phyloP scores from a whole-genome alignment of 345 rosid species.

The Microcos paniculata region DNA sequence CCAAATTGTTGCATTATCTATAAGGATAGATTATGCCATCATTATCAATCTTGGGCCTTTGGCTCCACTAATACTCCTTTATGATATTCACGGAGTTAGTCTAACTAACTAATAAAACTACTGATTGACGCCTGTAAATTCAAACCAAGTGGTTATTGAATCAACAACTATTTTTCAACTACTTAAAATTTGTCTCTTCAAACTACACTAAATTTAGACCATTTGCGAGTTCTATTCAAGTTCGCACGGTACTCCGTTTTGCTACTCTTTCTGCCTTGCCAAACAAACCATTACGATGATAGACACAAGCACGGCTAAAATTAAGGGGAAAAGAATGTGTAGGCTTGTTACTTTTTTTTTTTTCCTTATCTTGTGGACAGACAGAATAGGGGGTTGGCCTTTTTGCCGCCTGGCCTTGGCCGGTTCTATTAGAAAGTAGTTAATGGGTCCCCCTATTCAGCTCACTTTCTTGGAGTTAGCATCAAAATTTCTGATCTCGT shows the following conservation, averaged over 20 bases:
- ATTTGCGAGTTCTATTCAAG: too few relatives aligned
- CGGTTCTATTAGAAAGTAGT: constrained; percentile 14
- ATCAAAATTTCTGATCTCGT: constrained; percentile 31
- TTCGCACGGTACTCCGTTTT: too few relatives aligned
- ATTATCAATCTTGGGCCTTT: background rate
- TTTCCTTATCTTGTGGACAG: background rate
- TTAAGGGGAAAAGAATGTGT: background rate
- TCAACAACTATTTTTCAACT: background rate
- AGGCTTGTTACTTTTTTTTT: background rate
- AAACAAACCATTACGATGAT: too few relatives aligned
- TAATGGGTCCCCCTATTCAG: constrained; percentile 17
- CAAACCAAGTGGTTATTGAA: background rate
- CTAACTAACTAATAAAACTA: background rate
- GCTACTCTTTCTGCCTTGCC: background rate
- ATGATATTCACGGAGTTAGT: background rate
- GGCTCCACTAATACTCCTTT: too few relatives aligned
- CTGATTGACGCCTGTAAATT: too few relatives aligned
- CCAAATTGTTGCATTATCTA: background rate
- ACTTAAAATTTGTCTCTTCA: background rate
- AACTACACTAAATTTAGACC: too few relatives aligned
- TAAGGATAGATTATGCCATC: background rate
- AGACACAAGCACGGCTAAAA: too few relatives aligned
- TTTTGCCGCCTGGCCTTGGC: constrained; percentile 29
- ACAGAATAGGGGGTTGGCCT: background rate
- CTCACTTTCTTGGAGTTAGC: constrained; percentile 16